Evolutionary conservation across 495 filamentous ascomycete species (phyloP).

Genomic region (Aspergillus baeticus): DNA sequence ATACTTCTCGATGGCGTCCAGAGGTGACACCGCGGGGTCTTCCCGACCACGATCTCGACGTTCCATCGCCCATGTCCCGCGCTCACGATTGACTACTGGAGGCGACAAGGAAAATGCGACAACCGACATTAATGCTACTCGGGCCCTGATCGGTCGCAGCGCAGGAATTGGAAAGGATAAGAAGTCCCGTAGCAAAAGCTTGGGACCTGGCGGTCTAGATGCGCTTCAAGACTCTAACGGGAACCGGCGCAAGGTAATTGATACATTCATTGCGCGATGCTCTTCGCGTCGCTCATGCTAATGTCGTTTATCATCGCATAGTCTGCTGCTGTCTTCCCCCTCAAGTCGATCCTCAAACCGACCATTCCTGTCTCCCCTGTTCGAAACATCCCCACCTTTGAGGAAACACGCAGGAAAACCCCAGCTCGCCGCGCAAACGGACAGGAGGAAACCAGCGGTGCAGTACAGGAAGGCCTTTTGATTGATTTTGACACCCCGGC

Average conservation of each 20-base stretch:
- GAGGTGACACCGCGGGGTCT: constrained; percentile 36
- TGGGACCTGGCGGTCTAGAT: constrained; percentile 88
- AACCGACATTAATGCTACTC: constrained; percentile 50
- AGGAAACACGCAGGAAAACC: constrained; percentile 43
- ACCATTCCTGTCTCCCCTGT: constrained; percentile 66
- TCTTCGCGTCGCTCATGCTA: constrained; percentile 10
- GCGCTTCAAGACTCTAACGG: constrained; percentile 73
- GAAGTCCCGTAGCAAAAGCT: constrained; percentile 90
- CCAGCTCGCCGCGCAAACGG: constrained; percentile 31
- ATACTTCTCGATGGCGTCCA: constrained; percentile 33
- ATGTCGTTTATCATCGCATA: constrained; percentile 22
- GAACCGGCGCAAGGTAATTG: constrained; percentile 74
- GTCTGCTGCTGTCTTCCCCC: constrained; percentile 55
- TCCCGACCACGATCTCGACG: constrained; percentile 64
- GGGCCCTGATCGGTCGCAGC: constrained; percentile 27
- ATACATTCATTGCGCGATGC: constrained; percentile 6
- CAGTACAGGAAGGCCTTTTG: constrained; percentile 36
- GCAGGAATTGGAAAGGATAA: constrained; percentile 49
- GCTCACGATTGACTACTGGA: constrained; percentile 41
- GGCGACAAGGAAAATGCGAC: constrained; percentile 74
- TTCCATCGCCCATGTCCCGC: constrained; percentile 69
- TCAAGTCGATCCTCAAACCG: constrained; percentile 84
- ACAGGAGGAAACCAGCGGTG: constrained; percentile 19
- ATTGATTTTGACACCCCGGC: constrained; percentile 50
- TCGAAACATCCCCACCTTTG: constrained; percentile 56